Percentiles rank a stretch among this genome's conserved stretches.
Evolutionary conservation across 2,329 filamentous ascomycete species (phyloP).

Genomic region (Aureobasidium sp.): DNA sequence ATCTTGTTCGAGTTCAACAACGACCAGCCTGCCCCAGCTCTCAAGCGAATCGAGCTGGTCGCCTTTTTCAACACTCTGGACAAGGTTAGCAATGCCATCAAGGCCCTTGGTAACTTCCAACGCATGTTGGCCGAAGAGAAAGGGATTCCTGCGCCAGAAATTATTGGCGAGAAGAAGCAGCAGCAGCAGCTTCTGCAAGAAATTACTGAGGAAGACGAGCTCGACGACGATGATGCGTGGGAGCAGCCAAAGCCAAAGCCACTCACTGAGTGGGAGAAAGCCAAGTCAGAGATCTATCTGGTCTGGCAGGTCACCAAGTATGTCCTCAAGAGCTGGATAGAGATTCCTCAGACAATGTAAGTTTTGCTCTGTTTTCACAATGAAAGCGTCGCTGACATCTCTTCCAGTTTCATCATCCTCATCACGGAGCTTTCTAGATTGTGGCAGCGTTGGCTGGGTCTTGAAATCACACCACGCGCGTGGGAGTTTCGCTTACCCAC

Average conservation of each 20-base stretch:
- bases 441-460: slow-evolving; percentile 55
- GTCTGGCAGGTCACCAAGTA: slow-evolving; percentile 56
- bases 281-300: slow-evolving; percentile 55
- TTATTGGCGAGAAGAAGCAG: slow-evolving; percentile 25
- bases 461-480: slow-evolving; percentile 46
- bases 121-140: slow-evolving; percentile 34
- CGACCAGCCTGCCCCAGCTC: slow-evolving; percentile 56
- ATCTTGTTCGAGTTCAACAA: slow-evolving; percentile 90
- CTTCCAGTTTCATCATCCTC: slow-evolving; percentile 34
- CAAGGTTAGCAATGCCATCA: slow-evolving; percentile 72
- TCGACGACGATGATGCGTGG: slow-evolving; percentile 21
- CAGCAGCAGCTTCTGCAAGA: slow-evolving; percentile 20
- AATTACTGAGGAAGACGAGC: slow-evolving; percentile 13
- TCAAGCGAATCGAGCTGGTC: slow-evolving; percentile 86
- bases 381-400: slow-evolving; percentile 4
- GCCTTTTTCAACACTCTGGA: slow-evolving; percentile 91
- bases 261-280: slow-evolving; percentile 45
- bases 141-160: slow-evolving; percentile 16
- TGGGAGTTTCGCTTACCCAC: slow-evolving; percentile 46
- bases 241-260: slow-evolving; percentile 27
- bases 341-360: slow-evolving; percentile 62
- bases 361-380: slow-evolving; percentile 28
- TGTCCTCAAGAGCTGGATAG: slow-evolving; percentile 62
- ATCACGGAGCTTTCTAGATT: slow-evolving; percentile 46
- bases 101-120: slow-evolving; percentile 65